phyloP scores from a whole-genome alignment of 106 monocot genomes.

The Dendrobium catenatum region DNA sequence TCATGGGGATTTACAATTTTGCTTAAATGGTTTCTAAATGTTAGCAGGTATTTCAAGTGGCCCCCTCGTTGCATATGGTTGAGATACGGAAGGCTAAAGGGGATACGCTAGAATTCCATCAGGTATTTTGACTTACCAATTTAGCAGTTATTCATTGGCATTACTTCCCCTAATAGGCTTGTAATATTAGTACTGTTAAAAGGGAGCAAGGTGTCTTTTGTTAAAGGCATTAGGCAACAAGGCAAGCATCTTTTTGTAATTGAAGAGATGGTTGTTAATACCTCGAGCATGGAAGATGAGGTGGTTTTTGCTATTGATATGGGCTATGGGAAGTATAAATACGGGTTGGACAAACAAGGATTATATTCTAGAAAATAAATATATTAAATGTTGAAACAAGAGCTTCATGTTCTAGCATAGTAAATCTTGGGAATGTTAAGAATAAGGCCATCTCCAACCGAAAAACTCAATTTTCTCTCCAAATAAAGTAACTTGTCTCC shows the following conservation, averaged over 20 bases:
- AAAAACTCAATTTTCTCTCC: too few relatives aligned
- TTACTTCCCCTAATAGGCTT: background rate
- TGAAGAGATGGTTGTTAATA: background rate
- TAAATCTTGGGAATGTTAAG: background rate
- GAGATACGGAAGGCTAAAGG: slow-evolving; percentile 82
- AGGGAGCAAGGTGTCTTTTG: background rate
- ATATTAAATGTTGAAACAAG: background rate
- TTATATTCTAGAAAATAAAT: background rate
- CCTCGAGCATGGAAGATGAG: background rate
- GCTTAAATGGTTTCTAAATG: background rate
- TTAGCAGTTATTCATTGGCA: background rate
- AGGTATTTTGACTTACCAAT: slow-evolving; percentile 28
- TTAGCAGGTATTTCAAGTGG: slow-evolving; percentile 78
- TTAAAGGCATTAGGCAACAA: background rate
- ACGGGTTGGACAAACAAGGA: background rate
- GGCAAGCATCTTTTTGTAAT: background rate
- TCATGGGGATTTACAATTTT: background rate
- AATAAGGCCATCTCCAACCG: background rate
- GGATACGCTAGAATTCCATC: slow-evolving; percentile 75
- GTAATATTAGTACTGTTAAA: background rate
- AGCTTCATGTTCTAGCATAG: background rate
- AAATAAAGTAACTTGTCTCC: too few relatives aligned
- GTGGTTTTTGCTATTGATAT: background rate
- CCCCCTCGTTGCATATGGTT: slow-evolving; percentile 84
- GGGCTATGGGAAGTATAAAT: background rate